A percentile compares a stretch with the other conserved stretches of the same genome.
phyloP scores from a whole-genome alignment of 805 yeast species.

The Candida ipomoeae region DNA sequence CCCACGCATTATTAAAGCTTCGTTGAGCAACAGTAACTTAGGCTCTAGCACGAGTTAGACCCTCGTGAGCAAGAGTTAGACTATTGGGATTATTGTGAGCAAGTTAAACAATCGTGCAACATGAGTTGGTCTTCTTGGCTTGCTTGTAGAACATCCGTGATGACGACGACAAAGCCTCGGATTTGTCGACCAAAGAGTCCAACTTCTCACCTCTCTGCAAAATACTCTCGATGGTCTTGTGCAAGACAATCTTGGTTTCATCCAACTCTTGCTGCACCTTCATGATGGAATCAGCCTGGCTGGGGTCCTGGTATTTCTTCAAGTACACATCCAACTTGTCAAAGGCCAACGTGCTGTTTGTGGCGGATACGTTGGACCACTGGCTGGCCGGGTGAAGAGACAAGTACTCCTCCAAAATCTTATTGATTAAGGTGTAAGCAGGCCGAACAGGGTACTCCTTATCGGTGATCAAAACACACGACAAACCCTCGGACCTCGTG shows the following conservation, averaged over 20 bases:
- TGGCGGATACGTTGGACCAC: constrained; percentile 54
- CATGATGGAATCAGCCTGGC: constrained; percentile 95
- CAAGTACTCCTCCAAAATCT: constrained; percentile 84
- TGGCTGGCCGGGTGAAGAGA: constrained; percentile 71
- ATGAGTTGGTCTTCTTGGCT: constrained; percentile 68
- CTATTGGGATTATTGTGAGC: neutral
- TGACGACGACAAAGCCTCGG: constrained; percentile 83
- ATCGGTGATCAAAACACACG: constrained; percentile 90
- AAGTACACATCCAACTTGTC: constrained; percentile 66
- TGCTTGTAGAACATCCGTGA: constrained; percentile 95
- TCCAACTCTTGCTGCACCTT: constrained; percentile 96
- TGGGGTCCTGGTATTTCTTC: constrained; percentile 89
- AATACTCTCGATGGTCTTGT: constrained; percentile 91
- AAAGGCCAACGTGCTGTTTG: constrained; percentile 44
- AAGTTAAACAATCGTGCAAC: constrained; percentile 23
- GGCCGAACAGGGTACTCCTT: constrained; percentile 96
- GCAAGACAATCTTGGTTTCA: constrained; percentile 93
- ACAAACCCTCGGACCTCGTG: constrained; percentile 82
- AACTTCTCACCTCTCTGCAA: constrained; percentile 94
- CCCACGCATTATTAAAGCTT: neutral
- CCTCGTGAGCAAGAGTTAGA: neutral
- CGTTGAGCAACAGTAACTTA: neutral
- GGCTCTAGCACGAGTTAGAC: no score
- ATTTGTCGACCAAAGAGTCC: constrained; percentile 90
- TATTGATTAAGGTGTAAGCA: constrained; percentile 88